Percentiles rank a stretch among this genome's conserved stretches.
phyloP scores from a whole-genome alignment of 495 filamentous ascomycete species.

The Cenococcum geophilum region DNA sequence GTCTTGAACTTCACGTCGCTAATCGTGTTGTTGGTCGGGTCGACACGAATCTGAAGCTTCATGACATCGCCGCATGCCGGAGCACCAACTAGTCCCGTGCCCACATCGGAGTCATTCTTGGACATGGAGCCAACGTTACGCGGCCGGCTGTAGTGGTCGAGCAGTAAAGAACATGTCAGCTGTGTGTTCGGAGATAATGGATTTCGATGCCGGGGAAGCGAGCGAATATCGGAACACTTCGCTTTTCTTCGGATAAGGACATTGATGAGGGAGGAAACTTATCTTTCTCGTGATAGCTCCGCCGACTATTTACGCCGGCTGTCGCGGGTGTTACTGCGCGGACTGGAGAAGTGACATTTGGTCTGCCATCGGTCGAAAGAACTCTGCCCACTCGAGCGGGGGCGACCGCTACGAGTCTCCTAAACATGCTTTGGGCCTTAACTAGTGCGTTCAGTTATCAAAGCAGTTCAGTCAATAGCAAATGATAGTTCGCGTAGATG shows the following conservation, averaged over 20 bases:
- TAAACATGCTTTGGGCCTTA: slow-evolving; percentile 22
- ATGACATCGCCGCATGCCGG: slow-evolving; percentile 92
- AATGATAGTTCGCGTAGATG: slow-evolving; percentile 3
- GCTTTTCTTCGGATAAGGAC: background rate
- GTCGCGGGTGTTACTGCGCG: slow-evolving; percentile 25
- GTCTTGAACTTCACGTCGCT: slow-evolving; percentile 97
- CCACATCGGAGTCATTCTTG: slow-evolving; percentile 82
- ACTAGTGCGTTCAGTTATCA: background rate
- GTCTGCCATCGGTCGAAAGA: slow-evolving; percentile 20
- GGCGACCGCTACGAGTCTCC: slow-evolving; percentile 23
- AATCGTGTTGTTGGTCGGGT: slow-evolving; percentile 82
- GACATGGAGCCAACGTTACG: slow-evolving; percentile 91
- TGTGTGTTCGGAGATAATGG: slow-evolving; percentile 18
- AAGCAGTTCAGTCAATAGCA: background rate
- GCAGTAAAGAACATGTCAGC: slow-evolving; percentile 48
- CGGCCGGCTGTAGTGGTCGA: slow-evolving; percentile 91
- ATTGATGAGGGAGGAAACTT: slow-evolving; percentile 36
- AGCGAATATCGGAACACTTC: background rate
- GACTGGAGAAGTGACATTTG: slow-evolving; percentile 27
- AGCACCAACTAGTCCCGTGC: slow-evolving; percentile 94
- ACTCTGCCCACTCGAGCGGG: slow-evolving; percentile 26
- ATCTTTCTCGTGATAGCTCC: slow-evolving; percentile 62
- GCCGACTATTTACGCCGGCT: slow-evolving; percentile 27
- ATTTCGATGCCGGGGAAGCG: slow-evolving; percentile 5
- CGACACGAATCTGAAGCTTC: slow-evolving; percentile 97